Conservation (phyloP, 2,329 filamentous ascomycete species). For the Pezicula carpinea region DNA sequence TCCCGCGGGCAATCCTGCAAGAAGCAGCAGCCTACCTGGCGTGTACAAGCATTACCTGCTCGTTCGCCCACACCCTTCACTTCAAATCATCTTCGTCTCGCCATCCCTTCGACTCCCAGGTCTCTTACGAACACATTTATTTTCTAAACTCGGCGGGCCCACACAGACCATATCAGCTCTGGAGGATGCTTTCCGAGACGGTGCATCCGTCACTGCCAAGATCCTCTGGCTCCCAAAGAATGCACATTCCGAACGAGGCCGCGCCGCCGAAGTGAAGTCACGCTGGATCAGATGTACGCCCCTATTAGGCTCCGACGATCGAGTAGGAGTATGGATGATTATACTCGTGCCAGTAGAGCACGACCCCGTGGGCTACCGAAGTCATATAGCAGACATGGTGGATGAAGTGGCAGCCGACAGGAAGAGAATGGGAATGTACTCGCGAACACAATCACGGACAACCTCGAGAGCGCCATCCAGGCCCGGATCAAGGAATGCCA, state of each 20-base stretch:
- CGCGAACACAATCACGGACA: background rate
- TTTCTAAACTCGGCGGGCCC: conserved; percentile 46
- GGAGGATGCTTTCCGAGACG: conserved; percentile 54
- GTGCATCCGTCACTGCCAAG: conserved; percentile 67
- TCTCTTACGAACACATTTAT: conserved; percentile 55
- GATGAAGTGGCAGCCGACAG: conserved; percentile 8
- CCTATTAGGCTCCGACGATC: conserved; percentile 57
- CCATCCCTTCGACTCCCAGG: conserved; percentile 62
- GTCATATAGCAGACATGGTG: conserved; percentile 2
- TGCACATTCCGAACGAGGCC: conserved; percentile 15
- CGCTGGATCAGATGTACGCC: conserved; percentile 75
- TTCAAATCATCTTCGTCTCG: conserved; percentile 65
- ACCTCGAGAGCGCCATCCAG: background rate
- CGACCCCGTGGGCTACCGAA: conserved; percentile 1
- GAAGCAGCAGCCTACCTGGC: conserved; percentile 28
- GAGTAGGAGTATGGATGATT: conserved; percentile 73
- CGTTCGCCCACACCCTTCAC: conserved; percentile 58
- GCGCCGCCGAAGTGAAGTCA: conserved; percentile 44
- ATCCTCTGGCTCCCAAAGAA: conserved; percentile 59
- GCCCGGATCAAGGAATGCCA: background rate
- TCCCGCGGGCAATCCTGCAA: conserved; percentile 6
- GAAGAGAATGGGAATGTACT: conserved; percentile 1
- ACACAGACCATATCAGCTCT: conserved; percentile 42
- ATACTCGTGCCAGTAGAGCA: conserved; percentile 46
- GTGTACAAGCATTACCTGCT: conserved; percentile 53